Evolutionary conservation across 2,329 filamentous ascomycete species (phyloP).

Genomic region (Dactylellina sp.): DNA sequence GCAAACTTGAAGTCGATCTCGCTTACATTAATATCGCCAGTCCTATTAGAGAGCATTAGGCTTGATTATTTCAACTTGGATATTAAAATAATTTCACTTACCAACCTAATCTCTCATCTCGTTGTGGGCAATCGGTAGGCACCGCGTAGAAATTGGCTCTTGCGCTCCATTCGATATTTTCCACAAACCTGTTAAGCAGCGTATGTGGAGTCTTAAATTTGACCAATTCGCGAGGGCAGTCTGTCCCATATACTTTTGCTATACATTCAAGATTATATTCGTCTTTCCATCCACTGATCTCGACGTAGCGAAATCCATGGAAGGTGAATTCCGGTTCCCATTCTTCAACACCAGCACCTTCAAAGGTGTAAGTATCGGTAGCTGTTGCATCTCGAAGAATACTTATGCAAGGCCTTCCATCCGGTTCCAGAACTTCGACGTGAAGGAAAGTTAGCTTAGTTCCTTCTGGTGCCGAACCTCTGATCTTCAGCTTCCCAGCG

Average conservation of each 20-base stretch:
- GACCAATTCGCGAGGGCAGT: conserved; percentile 67
- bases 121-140: conserved; percentile 71
- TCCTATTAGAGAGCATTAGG: conserved; percentile 6
- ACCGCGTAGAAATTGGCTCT: conserved; percentile 71
- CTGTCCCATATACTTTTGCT: conserved; percentile 68
- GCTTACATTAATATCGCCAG: conserved; percentile 48
- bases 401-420: conserved; percentile 39
- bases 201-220: conserved; percentile 69
- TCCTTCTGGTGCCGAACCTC: conserved; percentile 38
- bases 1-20: too few species aligned
- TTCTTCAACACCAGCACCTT: conserved; percentile 34
- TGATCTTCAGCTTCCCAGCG: conserved; percentile 40
- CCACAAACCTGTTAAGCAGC: conserved; percentile 69
- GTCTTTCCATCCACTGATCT: conserved; percentile 66
- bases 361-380: conserved; percentile 48
- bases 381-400: conserved; percentile 36
- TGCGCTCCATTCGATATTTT: conserved; percentile 71
- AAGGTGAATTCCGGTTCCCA: conserved; percentile 69
- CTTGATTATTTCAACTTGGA: not conserved
- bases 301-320: conserved; percentile 69
- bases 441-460: conserved; percentile 44
- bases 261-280: conserved; percentile 54
- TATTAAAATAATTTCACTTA: conserved; percentile 64
- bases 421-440: conserved; percentile 34
- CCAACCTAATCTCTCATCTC: conserved; percentile 70